Evolutionary conservation across 2,329 filamentous ascomycete species (phyloP), one percentile per base, ranked within the genome.

Genomic region (Aotearoamyces nothofagi): DNA sequence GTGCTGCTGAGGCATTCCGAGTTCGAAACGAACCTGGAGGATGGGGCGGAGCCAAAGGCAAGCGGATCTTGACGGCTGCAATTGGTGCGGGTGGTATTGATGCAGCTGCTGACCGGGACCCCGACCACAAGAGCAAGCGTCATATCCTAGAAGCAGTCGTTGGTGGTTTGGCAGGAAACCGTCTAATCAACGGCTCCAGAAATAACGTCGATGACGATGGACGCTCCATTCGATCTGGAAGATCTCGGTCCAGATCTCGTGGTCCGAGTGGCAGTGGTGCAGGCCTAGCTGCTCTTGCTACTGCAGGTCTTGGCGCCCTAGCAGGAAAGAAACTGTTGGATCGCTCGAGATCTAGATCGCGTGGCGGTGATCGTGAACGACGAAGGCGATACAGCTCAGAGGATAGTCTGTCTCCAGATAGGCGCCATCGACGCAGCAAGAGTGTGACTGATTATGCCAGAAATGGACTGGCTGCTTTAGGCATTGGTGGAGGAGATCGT

Each of bases 41-140:
- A 24, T 94, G 86, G 84, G 78, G 76, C 38, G 87, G 86, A 20
- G 78, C 81, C 38, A 94, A 94, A 57, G 82, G 84, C 40, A 90
- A 84, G 60, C 82, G 87, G 29, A 71, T 96, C 35, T 67, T 92
- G 27, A 94, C 87, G 13, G 86, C 84, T 26, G 87, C 87, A 15
- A 67, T 70, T 15, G 78, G 82, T 54, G 84, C 87, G 34, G 87
- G 81, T 40, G 80, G 83, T 33, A 78, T 93, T 36, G 83, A 94
- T 51, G 73, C 75, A 6, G 76, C 75, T 14, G 61, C 77, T 32
- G 70, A 75, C 40, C 60, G 60, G 29, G 66, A 84, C 43, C 66
- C 74, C 5, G 61, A 65, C 11, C 71, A 77, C 42, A 75, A 81
- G 50, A 76, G 84, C 56, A 92, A 84, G 55, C 71, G 82, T 26